phyloP scores from a whole-genome alignment of 306 rosid species.

The Rosa multiflora region DNA sequence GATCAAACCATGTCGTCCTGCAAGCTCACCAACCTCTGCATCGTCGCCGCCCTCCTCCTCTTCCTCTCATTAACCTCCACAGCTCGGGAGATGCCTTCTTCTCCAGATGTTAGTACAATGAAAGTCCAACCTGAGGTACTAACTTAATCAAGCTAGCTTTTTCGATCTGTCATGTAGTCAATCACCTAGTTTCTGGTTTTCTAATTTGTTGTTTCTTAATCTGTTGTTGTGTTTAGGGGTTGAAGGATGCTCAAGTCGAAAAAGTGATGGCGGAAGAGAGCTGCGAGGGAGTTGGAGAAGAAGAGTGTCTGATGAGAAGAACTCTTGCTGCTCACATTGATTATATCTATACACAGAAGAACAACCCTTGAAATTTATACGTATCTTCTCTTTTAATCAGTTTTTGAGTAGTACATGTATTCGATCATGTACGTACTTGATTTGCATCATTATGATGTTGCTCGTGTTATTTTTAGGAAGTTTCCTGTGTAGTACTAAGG shows the following conservation, averaged over 20 bases:
- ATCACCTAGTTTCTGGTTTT: background rate
- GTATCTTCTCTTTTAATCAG: background rate
- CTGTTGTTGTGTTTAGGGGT: background rate
- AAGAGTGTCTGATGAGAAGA: slow-evolving; percentile 83
- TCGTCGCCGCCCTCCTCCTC: slow-evolving; percentile 26
- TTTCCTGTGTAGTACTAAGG: background rate
- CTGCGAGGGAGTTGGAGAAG: slow-evolving; percentile 67
- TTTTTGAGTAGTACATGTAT: background rate
- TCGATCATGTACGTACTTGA: background rate
- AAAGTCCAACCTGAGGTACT: slow-evolving; percentile 36
- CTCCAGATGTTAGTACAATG: slow-evolving; percentile 25
- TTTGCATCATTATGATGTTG: background rate
- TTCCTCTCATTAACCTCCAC: slow-evolving; percentile 15
- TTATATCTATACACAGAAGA: slow-evolving; percentile 76
- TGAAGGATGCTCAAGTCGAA: slow-evolving; percentile 47
- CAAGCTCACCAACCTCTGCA: slow-evolving; percentile 39
- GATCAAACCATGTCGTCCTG: slow-evolving; percentile 37
- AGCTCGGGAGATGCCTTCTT: slow-evolving; percentile 28
- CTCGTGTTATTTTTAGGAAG: background rate
- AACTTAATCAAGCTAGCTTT: background rate
- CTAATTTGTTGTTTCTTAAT: background rate
- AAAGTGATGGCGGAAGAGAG: slow-evolving; percentile 43
- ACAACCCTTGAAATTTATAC: slow-evolving; percentile 43
- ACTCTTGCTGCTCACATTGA: slow-evolving; percentile 83
- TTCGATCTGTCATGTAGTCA: background rate